Base-by-base conservation (phyloP, 192 early-diverging fungal species). In the Coemansia sp. region DNA sequence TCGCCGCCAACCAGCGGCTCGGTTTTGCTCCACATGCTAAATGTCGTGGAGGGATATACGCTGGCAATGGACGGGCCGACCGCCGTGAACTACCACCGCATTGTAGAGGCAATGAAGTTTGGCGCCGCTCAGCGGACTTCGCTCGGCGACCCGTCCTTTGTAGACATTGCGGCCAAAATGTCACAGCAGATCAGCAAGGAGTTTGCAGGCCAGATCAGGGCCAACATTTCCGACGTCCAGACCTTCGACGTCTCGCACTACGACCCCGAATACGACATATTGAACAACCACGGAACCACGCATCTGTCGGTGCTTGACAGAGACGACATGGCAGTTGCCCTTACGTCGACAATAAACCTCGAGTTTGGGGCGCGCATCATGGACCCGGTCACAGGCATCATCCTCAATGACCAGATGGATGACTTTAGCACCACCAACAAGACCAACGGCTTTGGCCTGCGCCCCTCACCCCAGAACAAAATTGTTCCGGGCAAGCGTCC, bases 341-440 rank as follows among this genome's bases (percentile, higher is more conserved):
- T 96, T 64, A 97, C 94, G 2, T 93, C 92, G 27, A 98, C 97
- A 0, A 85, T 94, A 6, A 98, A 98, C 76, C 75, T 97, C 38
- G 75, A 92, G 53, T 97, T 97, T 85, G 96, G 96, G 11, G 89
- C 93, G 6, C 88, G 87, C 43, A 73, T 98, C 29, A 87, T 97
- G 87, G 94, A 98, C 72, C 88, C 86, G 8, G 79, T 63, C 19
- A 96, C 94, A 0, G 96, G 95, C 19, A 81, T 98, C 56, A 91
- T 98, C 39, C 79, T 98, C 47, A 98, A 98, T 74, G 90, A 97
- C 71, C 91, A 97, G 68, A 96, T 97, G 94, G 93, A 97, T 74
- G 95, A 98, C 67, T 98, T 97, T 66, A 91, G 90, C 53, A 92
- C 90, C 10, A 89, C 89, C 31, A 90, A 89, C 59, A 57, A 76